A percentile compares a stretch with the other conserved stretches of the same genome.
Evolutionary conservation across 768 basidiomycete genomes (phyloP).

Genomic region (Boletus reticuloceps): DNA sequence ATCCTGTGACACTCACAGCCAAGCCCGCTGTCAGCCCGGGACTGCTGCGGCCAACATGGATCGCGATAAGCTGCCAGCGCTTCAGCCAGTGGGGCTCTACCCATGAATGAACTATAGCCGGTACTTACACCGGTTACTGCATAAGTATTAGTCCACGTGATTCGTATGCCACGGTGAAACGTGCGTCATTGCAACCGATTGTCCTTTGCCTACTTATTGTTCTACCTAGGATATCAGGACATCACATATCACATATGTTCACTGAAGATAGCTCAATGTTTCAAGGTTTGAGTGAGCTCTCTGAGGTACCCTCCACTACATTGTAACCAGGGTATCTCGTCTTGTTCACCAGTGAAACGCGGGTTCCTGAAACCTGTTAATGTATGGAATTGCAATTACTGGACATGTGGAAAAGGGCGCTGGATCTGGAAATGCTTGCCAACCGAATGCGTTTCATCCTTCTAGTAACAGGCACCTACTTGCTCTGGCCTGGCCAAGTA

Average conservation of each 20-base stretch:
- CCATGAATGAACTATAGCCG: background rate
- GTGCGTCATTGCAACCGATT: background rate
- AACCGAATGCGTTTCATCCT: background rate
- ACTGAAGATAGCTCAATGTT: too few species aligned
- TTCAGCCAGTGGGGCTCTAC: background rate
- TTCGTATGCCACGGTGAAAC: background rate
- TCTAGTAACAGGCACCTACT: background rate
- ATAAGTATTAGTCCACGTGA: background rate
- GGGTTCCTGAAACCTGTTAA: background rate
- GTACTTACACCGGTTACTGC: background rate
- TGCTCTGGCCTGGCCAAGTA: too few species aligned
- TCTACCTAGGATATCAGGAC: too few species aligned
- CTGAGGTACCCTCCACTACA: too few species aligned
- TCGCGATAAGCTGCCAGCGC: background rate
- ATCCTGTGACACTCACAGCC: too few species aligned
- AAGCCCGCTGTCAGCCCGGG: too few species aligned
- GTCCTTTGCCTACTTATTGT: too few species aligned
- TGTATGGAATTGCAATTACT: too few species aligned
- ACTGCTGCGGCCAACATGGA: conserved; percentile 3
- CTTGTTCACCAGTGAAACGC: background rate
- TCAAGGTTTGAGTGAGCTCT: too few species aligned
- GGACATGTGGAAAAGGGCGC: background rate
- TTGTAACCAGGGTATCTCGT: too few species aligned
- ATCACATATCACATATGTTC: too few species aligned
- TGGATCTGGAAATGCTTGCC: too few species aligned